Evolutionary conservation across 106 monocot genomes (phyloP).

Genomic region (Dioscorea zingiberensis): DNA sequence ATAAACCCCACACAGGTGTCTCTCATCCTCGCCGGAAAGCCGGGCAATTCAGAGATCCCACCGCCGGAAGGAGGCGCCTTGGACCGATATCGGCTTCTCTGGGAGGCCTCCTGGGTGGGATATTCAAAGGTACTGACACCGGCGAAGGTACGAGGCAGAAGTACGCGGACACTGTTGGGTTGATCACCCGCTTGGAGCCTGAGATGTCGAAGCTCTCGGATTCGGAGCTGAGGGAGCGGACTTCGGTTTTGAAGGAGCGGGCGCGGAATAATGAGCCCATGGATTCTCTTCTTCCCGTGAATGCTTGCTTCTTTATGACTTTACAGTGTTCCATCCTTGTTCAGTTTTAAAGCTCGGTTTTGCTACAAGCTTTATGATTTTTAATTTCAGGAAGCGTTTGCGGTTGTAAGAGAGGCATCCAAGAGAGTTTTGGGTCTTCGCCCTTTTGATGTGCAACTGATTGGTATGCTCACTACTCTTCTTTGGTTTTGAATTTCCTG

Average conservation of each 20-base stretch:
- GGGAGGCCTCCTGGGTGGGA: conserved; percentile 68
- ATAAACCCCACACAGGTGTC: conserved; percentile 18
- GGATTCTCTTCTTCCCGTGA: conserved; percentile 87
- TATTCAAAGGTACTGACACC: conserved; percentile 72
- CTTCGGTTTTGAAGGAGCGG: conserved; percentile 58
- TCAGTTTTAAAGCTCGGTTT: neutral
- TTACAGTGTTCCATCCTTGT: neutral
- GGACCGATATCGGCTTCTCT: conserved; percentile 38
- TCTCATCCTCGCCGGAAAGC: conserved; percentile 22
- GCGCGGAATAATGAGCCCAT: conserved; percentile 61
- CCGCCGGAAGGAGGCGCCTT: conserved; percentile 1
- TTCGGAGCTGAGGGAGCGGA: conserved; percentile 65
- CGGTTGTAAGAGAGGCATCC: conserved; percentile 92
- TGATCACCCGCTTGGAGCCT: conserved; percentile 72
- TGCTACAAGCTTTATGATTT: neutral
- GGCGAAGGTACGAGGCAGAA: conserved; percentile 73
- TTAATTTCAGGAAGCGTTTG: conserved; percentile 85
- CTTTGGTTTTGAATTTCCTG: neutral
- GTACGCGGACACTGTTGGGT: conserved; percentile 44
- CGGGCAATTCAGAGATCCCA: conserved; percentile 6
- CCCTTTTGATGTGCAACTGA: conserved; percentile 94
- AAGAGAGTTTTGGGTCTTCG: conserved; percentile 93
- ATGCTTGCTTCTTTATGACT: conserved; percentile 1
- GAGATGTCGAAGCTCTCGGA: conserved; percentile 70
- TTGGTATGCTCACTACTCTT: conserved; percentile 43